Conservation (phyloP, 176 grass and related monocot species). For the Pontederia crassipes region DNA sequence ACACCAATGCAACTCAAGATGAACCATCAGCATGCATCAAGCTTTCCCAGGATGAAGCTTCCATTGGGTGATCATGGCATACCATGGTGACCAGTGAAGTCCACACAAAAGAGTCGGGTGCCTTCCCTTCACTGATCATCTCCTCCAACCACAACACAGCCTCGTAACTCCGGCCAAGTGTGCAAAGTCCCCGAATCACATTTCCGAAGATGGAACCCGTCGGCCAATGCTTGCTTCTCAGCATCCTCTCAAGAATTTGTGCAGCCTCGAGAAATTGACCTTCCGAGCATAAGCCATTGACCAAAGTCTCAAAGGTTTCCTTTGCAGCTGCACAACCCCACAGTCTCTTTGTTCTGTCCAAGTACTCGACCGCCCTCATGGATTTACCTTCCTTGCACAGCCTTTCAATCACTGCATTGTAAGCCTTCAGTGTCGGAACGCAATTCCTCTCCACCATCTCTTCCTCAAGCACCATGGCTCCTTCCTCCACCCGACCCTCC, state of each 20-base stretch:
- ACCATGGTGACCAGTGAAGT: conserved; percentile 35
- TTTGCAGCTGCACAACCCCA: conserved; percentile 42
- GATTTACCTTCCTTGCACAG: conserved; percentile 49
- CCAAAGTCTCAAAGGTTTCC: conserved; percentile 59
- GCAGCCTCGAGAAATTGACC: conserved; percentile 32
- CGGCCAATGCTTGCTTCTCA: conserved; percentile 43
- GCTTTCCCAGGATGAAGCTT: conserved; percentile 17
- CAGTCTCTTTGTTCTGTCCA: conserved; percentile 47
- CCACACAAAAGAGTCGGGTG: conserved; percentile 39
- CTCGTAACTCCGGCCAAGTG: conserved; percentile 44
- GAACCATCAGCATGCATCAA: conserved; percentile 3
- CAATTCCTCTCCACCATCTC: conserved; percentile 48
- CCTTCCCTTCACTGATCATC: conserved; percentile 60
- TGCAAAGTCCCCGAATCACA: conserved; percentile 59
- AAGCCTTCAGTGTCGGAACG: conserved; percentile 37
- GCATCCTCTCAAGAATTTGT: conserved; percentile 54
- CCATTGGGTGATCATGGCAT: conserved; percentile 6
- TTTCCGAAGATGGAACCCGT: conserved; percentile 26
- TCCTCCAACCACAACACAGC: conserved; percentile 77
- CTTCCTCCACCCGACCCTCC: conserved; percentile 34
- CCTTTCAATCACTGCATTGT: conserved; percentile 66
- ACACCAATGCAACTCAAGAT: not conserved
- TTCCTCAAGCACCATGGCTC: conserved; percentile 37
- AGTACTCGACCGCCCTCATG: conserved; percentile 46
- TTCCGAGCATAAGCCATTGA: conserved; percentile 46